A percentile compares a stretch with the other conserved stretches of the same genome.
Evolutionary conservation across 2,329 filamentous ascomycete species (phyloP).

Genomic region (Ceratocystiopsis sp.): DNA sequence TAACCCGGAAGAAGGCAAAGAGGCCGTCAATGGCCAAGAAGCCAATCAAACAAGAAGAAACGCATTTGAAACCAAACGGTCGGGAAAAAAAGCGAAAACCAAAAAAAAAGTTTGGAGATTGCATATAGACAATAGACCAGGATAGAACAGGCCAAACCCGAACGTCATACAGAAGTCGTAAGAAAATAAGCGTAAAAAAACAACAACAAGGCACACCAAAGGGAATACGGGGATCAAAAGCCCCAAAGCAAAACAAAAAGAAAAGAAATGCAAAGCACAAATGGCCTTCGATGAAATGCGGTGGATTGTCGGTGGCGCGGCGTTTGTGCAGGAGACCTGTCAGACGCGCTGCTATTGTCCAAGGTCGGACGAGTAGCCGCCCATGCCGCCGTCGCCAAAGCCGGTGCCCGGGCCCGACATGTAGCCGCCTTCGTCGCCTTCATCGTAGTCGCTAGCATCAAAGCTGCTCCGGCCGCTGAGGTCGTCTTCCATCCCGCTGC

Average conservation of each 20-base stretch:
- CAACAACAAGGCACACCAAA: neutral
- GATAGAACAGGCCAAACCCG: too few relatives aligned
- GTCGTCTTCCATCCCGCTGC: conserved; percentile 57
- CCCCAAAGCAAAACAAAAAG: neutral
- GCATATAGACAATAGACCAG: too few relatives aligned
- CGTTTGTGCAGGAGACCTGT: conserved; percentile 4
- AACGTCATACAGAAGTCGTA: too few relatives aligned
- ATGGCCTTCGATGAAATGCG: neutral
- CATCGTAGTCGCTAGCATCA: conserved; percentile 63
- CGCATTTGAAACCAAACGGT: too few relatives aligned
- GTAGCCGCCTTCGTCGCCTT: conserved; percentile 54
- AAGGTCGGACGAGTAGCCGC: conserved; percentile 33
- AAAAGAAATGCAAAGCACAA: conserved; percentile 1
- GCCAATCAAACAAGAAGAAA: too few relatives aligned
- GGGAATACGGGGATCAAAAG: neutral
- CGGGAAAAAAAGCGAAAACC: too few relatives aligned
- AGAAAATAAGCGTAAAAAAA: too few relatives aligned
- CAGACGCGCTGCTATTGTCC: conserved; percentile 12
- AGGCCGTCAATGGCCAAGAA: too few relatives aligned
- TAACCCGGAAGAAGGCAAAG: too few relatives aligned
- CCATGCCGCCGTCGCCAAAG: conserved; percentile 38
- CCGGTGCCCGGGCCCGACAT: conserved; percentile 45
- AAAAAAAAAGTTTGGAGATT: too few relatives aligned
- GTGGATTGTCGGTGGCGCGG: conserved; percentile 15
- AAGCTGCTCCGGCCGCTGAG: conserved; percentile 67